These are phyloP conservation scores for Penicillium expansum DNA, from an alignment of 2,329 filamentous ascomycete species.

Conservation along the genomic window DNA sequence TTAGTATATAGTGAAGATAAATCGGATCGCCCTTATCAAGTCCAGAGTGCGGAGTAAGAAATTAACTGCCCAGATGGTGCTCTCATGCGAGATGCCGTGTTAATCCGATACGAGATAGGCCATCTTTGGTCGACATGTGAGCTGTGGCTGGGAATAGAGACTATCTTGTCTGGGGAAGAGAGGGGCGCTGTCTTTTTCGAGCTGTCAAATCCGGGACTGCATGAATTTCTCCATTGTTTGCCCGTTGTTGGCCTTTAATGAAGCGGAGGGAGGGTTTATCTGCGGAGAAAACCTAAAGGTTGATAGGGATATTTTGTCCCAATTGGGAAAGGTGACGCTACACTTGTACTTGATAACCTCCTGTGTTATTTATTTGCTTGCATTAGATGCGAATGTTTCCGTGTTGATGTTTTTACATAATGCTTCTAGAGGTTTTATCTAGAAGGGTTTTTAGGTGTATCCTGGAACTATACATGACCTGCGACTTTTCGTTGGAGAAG, in stretches of 20 bases:
- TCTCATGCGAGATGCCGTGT: slow-evolving; percentile 23
- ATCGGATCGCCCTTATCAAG: slow-evolving; percentile 1
- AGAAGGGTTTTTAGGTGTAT: background rate
- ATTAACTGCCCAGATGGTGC: background rate
- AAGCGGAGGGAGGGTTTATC: slow-evolving; percentile 6
- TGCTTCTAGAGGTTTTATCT: background rate
- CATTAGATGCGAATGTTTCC: slow-evolving; percentile 1
- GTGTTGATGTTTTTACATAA: background rate
- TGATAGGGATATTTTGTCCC: slow-evolving; percentile 37
- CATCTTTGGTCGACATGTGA: background rate
- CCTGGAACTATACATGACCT: slow-evolving; percentile 5
- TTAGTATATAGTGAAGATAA: background rate
- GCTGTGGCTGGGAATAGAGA: background rate
- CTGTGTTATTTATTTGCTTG: background rate
- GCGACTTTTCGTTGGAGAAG: slow-evolving; percentile 59
- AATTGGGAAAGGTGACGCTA: slow-evolving; percentile 32
- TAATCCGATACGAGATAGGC: slow-evolving; percentile 28
- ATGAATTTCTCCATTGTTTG: background rate
- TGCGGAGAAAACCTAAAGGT: slow-evolving; percentile 18
- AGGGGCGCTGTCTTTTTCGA: slow-evolving; percentile 14
- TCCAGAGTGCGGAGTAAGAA: background rate
- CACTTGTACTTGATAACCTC: slow-evolving; percentile 11
- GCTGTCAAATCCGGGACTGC: slow-evolving; percentile 19
- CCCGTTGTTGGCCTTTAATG: background rate
- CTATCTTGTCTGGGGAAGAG: slow-evolving; percentile 2